phyloP scores from a whole-genome alignment of 352 stramenopile species.

The Globisporangium splendens region DNA sequence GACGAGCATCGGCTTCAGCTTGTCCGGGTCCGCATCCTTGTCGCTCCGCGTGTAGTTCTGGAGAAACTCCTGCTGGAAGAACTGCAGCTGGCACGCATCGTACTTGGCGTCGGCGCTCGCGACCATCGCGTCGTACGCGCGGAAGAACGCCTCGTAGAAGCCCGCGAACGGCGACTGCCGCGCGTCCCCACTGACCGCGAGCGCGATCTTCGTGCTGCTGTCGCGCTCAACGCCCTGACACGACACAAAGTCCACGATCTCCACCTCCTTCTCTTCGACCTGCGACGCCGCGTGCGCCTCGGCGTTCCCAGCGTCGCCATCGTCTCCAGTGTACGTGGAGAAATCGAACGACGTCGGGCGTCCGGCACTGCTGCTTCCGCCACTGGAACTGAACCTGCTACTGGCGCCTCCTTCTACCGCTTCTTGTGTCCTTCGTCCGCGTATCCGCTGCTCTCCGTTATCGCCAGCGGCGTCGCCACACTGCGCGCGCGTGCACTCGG shows the following conservation, averaged over 20 bases:
- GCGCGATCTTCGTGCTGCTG: slow-evolving; percentile 15
- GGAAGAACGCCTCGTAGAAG: slow-evolving; percentile 63
- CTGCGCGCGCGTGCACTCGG: slow-evolving; percentile 10
- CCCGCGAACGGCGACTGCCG: slow-evolving; percentile 34
- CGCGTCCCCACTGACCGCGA: slow-evolving; percentile 33
- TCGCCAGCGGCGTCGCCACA: not conserved
- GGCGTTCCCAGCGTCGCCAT: not conserved
- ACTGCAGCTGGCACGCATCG: slow-evolving; percentile 64
- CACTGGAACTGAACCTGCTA: too few relatives aligned
- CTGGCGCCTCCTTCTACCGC: too few relatives aligned
- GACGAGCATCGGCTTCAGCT: slow-evolving; percentile 45
- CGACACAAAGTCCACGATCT: slow-evolving; percentile 32
- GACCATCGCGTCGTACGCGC: slow-evolving; percentile 63
- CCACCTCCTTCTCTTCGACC: slow-evolving; percentile 6
- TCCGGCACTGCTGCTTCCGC: too few relatives aligned
- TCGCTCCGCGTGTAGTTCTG: slow-evolving; percentile 12
- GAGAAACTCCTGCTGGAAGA: slow-evolving; percentile 64
- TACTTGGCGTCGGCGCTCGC: slow-evolving; percentile 44
- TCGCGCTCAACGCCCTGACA: slow-evolving; percentile 29
- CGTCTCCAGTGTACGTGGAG: not conserved
- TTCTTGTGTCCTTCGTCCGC: too few relatives aligned
- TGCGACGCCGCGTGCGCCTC: too few relatives aligned
- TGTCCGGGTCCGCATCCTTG: too few relatives aligned
- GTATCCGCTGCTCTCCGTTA: too few relatives aligned
- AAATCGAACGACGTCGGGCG: too few relatives aligned